Base-by-base conservation (phyloP, 2,329 filamentous ascomycete species). In the Fusarium veterinarium region DNA sequence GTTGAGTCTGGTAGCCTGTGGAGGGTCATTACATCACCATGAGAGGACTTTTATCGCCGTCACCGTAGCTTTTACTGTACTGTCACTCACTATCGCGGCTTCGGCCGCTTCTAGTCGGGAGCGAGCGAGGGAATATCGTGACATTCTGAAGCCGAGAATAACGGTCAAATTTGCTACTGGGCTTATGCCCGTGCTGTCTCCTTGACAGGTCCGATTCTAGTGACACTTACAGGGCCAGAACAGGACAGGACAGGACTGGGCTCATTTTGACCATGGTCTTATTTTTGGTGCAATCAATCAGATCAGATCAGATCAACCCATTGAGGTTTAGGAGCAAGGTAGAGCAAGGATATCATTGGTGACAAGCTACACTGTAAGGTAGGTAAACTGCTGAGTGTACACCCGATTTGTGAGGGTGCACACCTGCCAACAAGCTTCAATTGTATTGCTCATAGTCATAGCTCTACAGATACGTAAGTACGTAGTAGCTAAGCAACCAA, bases 21-120 rank as follows among this genome's bases (percentile, higher is more conserved):
- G n/a, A 41, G 55, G 60, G 48, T 56, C 61, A 76, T 76, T 76
- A 76, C 75, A 76, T 76, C 75, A 76, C 71, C 71, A 74, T 75
- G 48, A 49, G 30, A 37, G 41, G 55, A 66, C 64, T 45, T 31
- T 41, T n/a, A 46, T 60, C 57, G 30, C 42, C 23, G 53, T 60
- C 40, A 61, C 64, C 46, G 52, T 52, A 37, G 38, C 41, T 44
- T 48, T 44, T 23, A 38, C n/a, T 42, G 30, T 56, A 53, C 31
- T 28, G 23, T 16, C 49, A 28, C 40, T 45, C 31, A 49, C 42
- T 41, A 38, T 73, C 70, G 55, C 62, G 63, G 37, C 71, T 67
- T 66, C 60, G 57, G 68, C 56, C 38, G 46, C 60, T 65, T 37
- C 30, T 13, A 28, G 20, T 60, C 64, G 67, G 59, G 56, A 46